Percentiles rank a stretch among this genome's conserved stretches.
phyloP scores from a whole-genome alignment of 352 stramenopile genomes.

The Globisporangium camurandrum region DNA sequence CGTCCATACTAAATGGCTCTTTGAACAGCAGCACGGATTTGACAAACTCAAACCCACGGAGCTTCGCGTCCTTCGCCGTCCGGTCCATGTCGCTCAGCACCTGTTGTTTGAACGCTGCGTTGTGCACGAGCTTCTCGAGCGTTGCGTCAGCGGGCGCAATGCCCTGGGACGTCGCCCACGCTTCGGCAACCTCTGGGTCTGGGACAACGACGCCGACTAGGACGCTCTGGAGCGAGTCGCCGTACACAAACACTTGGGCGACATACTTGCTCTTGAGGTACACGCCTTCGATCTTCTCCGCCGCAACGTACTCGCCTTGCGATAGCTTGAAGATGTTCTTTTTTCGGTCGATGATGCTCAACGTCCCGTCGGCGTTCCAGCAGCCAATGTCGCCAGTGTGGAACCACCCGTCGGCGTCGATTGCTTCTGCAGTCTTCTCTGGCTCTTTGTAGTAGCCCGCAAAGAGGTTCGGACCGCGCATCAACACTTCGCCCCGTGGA shows the following conservation, averaged over 20 bases:
- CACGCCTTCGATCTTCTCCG: conserved; percentile 96
- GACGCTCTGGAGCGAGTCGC: conserved; percentile 91
- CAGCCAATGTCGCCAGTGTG: conserved; percentile 95
- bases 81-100: conserved; percentile 71
- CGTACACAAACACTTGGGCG: conserved; percentile 93
- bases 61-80: conserved; percentile 38
- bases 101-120: conserved; percentile 40
- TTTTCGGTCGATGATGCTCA: conserved; percentile 89
- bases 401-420: conserved; percentile 94
- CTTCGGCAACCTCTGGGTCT: conserved; percentile 52
- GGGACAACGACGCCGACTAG: conserved; percentile 93
- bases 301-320: conserved; percentile 94
- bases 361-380: conserved; percentile 91
- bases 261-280: conserved; percentile 92
- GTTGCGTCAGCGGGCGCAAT: conserved; percentile 25
- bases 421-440: conserved; percentile 86
- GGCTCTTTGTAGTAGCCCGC: conserved; percentile 94
- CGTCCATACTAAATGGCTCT: conserved; percentile 85
- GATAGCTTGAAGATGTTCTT: conserved; percentile 95
- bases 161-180: conserved; percentile 34
- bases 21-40: conserved; percentile 84
- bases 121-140: conserved; percentile 28
- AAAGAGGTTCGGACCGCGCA: conserved; percentile 79
- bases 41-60: conserved; percentile 91
- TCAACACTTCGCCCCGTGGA: conserved; percentile 54